These are phyloP conservation scores for Aureobasidium zeae DNA, from an alignment of 2,329 filamentous ascomycete species.

Conservation along the genomic window DNA sequence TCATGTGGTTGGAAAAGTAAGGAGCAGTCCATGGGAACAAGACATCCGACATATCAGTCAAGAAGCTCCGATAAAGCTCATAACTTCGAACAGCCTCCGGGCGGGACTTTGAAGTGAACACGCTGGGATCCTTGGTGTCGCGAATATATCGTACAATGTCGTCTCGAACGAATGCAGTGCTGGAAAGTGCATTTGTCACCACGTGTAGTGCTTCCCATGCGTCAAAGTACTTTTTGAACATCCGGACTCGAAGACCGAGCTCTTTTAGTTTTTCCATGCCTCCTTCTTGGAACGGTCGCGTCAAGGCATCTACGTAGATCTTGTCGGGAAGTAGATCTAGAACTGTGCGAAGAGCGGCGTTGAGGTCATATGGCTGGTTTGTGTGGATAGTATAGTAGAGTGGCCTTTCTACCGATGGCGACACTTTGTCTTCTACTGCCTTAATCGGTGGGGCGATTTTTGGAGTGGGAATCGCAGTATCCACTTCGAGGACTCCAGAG, in stretches of 20 bases:
- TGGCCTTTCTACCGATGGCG: not conserved
- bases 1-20: conserved; percentile 39
- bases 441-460: not conserved
- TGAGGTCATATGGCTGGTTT: conserved; percentile 11
- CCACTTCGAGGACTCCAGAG: not conserved
- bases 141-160: conserved; percentile 35
- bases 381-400: conserved; percentile 12
- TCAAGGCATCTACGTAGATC: conserved; percentile 29
- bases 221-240: conserved; percentile 34
- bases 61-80: conserved; percentile 34
- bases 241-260: conserved; percentile 33
- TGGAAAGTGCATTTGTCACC: conserved; percentile 22
- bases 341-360: conserved; percentile 17
- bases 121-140: conserved; percentile 14
- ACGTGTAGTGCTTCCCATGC: conserved; percentile 35
- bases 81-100: conserved; percentile 34
- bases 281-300: conserved; percentile 31
- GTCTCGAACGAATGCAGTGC: conserved; percentile 32
- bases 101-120: conserved; percentile 21
- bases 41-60: conserved; percentile 31
- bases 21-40: conserved; percentile 35
- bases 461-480: not conserved
- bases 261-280: conserved; percentile 34
- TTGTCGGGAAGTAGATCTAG: conserved; percentile 28
- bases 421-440: not conserved